Evolutionary conservation across 768 basidiomycete genomes (phyloP).

Genomic region (Psilocybe tampanensis): DNA sequence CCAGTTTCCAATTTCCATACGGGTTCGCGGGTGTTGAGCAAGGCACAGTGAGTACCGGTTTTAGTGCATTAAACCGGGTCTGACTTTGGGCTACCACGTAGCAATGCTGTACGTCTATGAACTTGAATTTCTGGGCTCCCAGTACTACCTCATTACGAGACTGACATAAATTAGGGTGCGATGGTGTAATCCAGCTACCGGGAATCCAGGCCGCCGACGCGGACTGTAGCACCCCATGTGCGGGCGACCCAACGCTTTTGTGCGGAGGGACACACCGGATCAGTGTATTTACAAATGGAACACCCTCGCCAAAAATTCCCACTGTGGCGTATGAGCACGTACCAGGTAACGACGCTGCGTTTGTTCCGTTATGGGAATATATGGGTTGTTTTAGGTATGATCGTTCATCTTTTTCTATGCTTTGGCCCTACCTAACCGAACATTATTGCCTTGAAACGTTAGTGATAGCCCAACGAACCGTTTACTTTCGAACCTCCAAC

Average conservation of each 20-base stretch:
- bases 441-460: neutral
- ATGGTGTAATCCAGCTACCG: conserved; percentile 10
- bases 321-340: neutral
- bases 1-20: conserved; percentile 2
- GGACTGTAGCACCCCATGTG: conserved; percentile 6
- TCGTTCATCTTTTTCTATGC: too few relatives aligned
- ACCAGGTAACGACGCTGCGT: neutral
- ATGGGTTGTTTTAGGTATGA: conserved; percentile 12
- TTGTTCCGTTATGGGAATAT: conserved; percentile 6
- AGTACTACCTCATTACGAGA: neutral
- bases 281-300: conserved; percentile 8
- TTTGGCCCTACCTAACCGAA: too few relatives aligned
- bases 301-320: conserved; percentile 13
- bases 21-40: conserved; percentile 14
- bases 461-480: conserved; percentile 1
- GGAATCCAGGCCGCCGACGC: neutral
- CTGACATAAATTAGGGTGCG: conserved; percentile 6
- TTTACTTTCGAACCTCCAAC: neutral
- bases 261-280: conserved; percentile 10
- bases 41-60: conserved; percentile 3
- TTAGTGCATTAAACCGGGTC: too few relatives aligned
- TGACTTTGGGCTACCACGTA: neutral
- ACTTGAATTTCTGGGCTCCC: neutral
- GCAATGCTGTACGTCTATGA: conserved; percentile 10
- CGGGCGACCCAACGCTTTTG: conserved; percentile 1